Percentiles rank a stretch among this genome's conserved stretches.
Evolutionary conservation across 345 rosid species (phyloP).

Genomic region (Salix suchowensis): DNA sequence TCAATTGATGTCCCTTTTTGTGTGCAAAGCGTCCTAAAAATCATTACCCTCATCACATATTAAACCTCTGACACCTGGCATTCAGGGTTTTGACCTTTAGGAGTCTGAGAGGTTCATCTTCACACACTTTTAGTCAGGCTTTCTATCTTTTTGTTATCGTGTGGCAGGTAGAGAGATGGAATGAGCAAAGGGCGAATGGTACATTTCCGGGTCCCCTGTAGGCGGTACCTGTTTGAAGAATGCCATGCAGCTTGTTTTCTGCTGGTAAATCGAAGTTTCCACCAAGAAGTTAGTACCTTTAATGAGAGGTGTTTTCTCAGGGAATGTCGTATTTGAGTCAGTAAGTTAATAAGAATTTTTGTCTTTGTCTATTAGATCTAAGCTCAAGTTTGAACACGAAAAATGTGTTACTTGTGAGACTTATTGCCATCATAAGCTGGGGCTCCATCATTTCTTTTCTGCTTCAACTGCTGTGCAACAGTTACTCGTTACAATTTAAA

Average conservation of each 20-base stretch:
- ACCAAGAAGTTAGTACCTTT: constrained; percentile 15
- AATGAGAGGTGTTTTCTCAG: constrained; percentile 22
- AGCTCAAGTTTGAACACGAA: constrained; percentile 13
- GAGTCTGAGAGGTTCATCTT: not conserved
- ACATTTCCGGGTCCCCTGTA: constrained; percentile 97
- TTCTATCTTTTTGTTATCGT: not conserved
- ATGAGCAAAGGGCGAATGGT: constrained; percentile 96
- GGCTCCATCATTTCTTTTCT: not conserved
- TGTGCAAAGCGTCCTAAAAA: not conserved
- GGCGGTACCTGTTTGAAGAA: constrained; percentile 21
- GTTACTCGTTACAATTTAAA: not conserved
- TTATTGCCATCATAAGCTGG: constrained; percentile 11
- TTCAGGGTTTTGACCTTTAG: not conserved
- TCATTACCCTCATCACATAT: not conserved
- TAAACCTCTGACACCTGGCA: not conserved
- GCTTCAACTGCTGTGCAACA: not conserved
- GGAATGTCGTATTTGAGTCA: constrained; percentile 16
- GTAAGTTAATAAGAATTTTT: constrained; percentile 34
- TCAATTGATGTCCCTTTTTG: not conserved
- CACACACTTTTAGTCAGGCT: not conserved
- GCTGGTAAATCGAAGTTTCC: constrained; percentile 7
- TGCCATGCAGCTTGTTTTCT: not conserved
- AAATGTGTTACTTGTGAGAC: not conserved
- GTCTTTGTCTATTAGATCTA: constrained; percentile 20
- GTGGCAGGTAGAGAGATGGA: constrained; percentile 78